Evolutionary conservation across 805 yeast genomes (phyloP).

Genomic region (Teunomyces aglyptinius): DNA sequence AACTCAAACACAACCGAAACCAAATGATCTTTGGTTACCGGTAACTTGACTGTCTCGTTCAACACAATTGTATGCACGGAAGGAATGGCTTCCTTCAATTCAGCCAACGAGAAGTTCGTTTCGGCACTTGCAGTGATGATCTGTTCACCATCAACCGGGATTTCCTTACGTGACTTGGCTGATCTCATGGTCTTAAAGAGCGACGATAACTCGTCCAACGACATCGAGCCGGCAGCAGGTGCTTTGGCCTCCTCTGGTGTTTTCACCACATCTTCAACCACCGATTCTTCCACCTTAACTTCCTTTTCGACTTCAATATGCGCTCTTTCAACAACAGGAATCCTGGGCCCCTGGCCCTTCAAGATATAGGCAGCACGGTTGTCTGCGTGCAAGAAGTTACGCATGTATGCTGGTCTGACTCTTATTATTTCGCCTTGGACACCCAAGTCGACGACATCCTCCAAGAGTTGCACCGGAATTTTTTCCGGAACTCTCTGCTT

Average conservation of each 20-base stretch:
- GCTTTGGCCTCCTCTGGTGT: conserved; percentile 1
- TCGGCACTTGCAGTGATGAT: conserved; percentile 17
- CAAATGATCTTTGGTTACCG: conserved; percentile 27
- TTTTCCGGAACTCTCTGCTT: conserved; percentile 29
- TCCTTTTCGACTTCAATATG: conserved; percentile 2
- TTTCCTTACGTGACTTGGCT: conserved; percentile 7
- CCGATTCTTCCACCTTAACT: conserved; percentile 1
- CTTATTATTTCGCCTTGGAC: conserved; percentile 67
- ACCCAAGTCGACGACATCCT: conserved; percentile 64
- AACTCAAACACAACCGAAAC: conserved; percentile 23
- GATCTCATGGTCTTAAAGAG: conserved; percentile 32
- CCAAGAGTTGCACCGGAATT: conserved; percentile 72
- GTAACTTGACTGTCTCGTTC: conserved; percentile 16
- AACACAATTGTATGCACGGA: conserved; percentile 17
- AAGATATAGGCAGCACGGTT: conserved; percentile 74
- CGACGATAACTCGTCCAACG: conserved; percentile 37
- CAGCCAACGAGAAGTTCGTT: conserved; percentile 25
- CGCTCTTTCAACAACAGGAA: conserved; percentile 37
- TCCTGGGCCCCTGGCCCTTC: conserved; percentile 32
- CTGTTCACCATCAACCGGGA: conserved; percentile 5
- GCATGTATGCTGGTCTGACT: conserved; percentile 80
- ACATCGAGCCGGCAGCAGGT: conserved; percentile 25
- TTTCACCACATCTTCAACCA: conserved; percentile 1
- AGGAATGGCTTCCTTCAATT: conserved; percentile 33
- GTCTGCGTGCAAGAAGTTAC: conserved; percentile 66